Percentiles rank a stretch among this genome's conserved stretches.
Conservation (phyloP, 805 yeast genomes). For the Wickerhamiella qilinensis region DNA sequence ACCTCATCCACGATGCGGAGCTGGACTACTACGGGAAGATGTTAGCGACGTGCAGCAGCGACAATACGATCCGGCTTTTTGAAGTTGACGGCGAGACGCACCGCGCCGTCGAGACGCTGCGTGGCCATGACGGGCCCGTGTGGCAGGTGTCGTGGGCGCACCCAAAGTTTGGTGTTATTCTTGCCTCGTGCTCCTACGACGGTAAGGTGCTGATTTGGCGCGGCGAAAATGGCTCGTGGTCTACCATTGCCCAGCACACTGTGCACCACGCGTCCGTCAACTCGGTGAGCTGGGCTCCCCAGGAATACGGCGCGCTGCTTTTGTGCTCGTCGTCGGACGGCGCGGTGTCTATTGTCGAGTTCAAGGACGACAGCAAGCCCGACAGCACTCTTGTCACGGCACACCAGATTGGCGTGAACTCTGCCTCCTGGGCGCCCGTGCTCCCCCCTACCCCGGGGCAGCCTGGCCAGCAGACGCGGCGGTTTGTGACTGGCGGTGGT, state of each 20-base stretch:
- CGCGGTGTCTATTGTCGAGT: slow-evolving; percentile 75
- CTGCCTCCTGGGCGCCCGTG: slow-evolving; percentile 79
- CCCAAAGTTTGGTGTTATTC: slow-evolving; percentile 88
- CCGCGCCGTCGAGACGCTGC: slow-evolving; percentile 64
- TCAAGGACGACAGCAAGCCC: slow-evolving; percentile 66
- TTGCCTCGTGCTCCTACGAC: slow-evolving; percentile 91
- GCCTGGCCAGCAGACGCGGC: slow-evolving; percentile 28
- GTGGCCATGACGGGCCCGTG: slow-evolving; percentile 92
- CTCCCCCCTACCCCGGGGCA: slow-evolving; percentile 18
- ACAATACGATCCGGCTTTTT: slow-evolving; percentile 86
- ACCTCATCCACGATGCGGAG: slow-evolving; percentile 90
- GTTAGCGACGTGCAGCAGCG: slow-evolving; percentile 91
- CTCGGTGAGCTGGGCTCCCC: slow-evolving; percentile 94
- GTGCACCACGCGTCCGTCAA: slow-evolving; percentile 91
- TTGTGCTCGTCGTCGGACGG: slow-evolving; percentile 91
- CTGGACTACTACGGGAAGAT: slow-evolving; percentile 93
- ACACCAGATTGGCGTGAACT: slow-evolving; percentile 84
- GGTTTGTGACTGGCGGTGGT: slow-evolving; percentile 89
- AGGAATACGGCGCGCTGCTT: slow-evolving; percentile 84
- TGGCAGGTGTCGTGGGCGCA: slow-evolving; percentile 99
- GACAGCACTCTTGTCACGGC: slow-evolving; percentile 44
- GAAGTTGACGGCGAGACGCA: slow-evolving; percentile 79
- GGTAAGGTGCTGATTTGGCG: slow-evolving; percentile 93
- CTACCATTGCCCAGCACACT: slow-evolving; percentile 68
- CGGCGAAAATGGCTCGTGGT: slow-evolving; percentile 81